Evolutionary conservation across 139 green algal genomes (phyloP).

Genomic region (Diplosphaera chodatii): DNA sequence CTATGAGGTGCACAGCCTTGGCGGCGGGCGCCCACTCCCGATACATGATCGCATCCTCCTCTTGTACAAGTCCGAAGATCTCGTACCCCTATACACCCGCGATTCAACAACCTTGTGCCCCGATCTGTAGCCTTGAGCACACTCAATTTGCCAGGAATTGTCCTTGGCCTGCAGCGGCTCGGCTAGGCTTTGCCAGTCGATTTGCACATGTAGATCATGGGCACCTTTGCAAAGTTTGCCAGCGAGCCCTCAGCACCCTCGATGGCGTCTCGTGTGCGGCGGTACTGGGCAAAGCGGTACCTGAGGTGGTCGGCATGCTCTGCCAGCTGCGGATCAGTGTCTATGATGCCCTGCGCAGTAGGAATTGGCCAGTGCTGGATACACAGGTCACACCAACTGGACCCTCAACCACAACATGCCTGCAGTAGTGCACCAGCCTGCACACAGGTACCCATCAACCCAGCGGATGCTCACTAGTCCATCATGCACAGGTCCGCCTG

Average conservation of each 20-base stretch:
- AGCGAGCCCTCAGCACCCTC: slow-evolving; percentile 57
- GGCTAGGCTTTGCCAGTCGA: too few relatives aligned
- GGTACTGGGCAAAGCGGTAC: slow-evolving; percentile 70
- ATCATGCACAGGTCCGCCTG: too few relatives aligned
- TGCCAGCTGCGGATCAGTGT: slow-evolving; percentile 52
- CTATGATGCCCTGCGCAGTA: slow-evolving; percentile 11
- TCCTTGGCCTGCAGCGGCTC: too few relatives aligned
- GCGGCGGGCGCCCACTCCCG: slow-evolving; percentile 88
- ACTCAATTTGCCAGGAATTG: too few relatives aligned
- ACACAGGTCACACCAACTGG: too few relatives aligned
- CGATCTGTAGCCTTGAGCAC: too few relatives aligned
- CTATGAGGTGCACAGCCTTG: slow-evolving; percentile 43
- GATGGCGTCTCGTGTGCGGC: slow-evolving; percentile 46
- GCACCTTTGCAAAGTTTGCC: slow-evolving; percentile 51
- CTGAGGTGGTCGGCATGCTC: slow-evolving; percentile 66
- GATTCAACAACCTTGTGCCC: too few relatives aligned
- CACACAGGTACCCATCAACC: too few relatives aligned
- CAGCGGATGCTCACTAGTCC: not conserved
- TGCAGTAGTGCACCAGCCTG: not conserved
- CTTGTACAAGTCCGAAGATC: slow-evolving; percentile 63
- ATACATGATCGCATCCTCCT: slow-evolving; percentile 57
- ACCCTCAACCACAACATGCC: too few relatives aligned
- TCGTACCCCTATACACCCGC: slow-evolving; percentile 56
- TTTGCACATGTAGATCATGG: too few relatives aligned
- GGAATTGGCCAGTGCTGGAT: too few relatives aligned